phyloP scores from a whole-genome alignment of 1,284 basidiomycete genomes.

The Cutaneotrichosporon cutaneum region DNA sequence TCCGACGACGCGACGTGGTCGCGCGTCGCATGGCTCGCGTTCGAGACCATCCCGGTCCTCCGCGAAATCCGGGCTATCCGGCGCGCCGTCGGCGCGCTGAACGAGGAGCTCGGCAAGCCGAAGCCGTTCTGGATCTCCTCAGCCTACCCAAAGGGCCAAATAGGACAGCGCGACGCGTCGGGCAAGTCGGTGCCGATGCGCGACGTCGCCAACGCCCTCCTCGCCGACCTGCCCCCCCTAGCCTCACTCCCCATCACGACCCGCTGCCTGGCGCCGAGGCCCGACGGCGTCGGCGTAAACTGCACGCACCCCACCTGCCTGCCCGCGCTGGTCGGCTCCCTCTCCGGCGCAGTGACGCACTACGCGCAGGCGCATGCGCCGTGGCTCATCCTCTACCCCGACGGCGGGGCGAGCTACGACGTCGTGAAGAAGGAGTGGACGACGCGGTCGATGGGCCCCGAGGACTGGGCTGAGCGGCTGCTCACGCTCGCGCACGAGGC shows the following conservation, averaged over 20 bases:
- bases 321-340: slow-evolving; percentile 51
- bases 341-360: slow-evolving; percentile 18
- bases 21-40: slow-evolving; percentile 65
- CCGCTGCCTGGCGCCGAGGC: slow-evolving; percentile 31
- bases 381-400: slow-evolving; percentile 67
- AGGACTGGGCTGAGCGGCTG: slow-evolving; percentile 58
- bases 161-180: slow-evolving; percentile 31
- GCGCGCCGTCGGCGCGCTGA: slow-evolving; percentile 58
- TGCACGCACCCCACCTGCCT: slow-evolving; percentile 59
- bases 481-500: slow-evolving; percentile 38
- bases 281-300: slow-evolving; percentile 66
- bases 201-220: slow-evolving; percentile 54
- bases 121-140: slow-evolving; percentile 71
- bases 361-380: background rate
- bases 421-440: slow-evolving; percentile 58
- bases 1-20: slow-evolving; percentile 59
- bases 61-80: slow-evolving; percentile 68
- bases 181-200: slow-evolving; percentile 52
- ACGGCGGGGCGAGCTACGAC: slow-evolving; percentile 65
- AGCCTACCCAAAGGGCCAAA: slow-evolving; percentile 61
- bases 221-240: slow-evolving; percentile 17
- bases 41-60: slow-evolving; percentile 73
- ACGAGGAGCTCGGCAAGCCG: slow-evolving; percentile 33
- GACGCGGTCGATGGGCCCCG: slow-evolving; percentile 23
- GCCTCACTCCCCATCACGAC: background rate